Conservation (phyloP, 169 alveolate genomes). For the Plasmodium vinckei region DNA sequence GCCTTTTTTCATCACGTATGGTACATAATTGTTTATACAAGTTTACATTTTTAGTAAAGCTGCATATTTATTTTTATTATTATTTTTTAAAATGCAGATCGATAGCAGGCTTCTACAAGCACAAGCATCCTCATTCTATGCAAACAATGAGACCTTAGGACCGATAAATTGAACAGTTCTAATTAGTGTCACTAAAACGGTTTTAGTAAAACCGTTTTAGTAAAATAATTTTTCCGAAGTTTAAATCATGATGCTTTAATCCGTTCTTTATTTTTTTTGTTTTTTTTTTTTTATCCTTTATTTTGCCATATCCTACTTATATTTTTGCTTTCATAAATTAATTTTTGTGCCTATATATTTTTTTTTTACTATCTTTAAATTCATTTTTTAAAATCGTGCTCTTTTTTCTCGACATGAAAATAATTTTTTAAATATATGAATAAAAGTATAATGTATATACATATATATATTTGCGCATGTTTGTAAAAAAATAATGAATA, state of each 20-base stretch:
- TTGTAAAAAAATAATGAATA: no score
- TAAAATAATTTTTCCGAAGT: background rate
- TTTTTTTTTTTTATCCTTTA: background rate
- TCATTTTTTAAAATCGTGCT: background rate
- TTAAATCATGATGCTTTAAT: background rate
- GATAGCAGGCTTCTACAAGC: conserved; percentile 8
- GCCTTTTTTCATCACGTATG: no score
- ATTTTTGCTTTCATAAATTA: background rate
- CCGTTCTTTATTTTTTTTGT: conserved; percentile 1
- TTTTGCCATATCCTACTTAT: background rate
- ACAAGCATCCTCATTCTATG: conserved; percentile 14
- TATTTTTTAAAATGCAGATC: conserved; percentile 7
- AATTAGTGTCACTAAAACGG: background rate
- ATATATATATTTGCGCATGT: no score
- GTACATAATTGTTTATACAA: background rate
- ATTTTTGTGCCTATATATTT: background rate
- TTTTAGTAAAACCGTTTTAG: background rate
- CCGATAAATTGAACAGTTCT: background rate
- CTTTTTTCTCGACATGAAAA: background rate
- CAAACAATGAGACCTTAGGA: conserved; percentile 10
- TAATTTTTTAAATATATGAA: background rate
- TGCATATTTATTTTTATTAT: background rate
- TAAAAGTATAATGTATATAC: no score
- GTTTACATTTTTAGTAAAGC: no score
- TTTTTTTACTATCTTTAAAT: background rate